Percentiles rank a stretch among this genome's conserved stretches.
These are phyloP conservation scores for Paecilomyces variotii DNA, from an alignment of 2,329 filamentous ascomycete species.

Conservation along the genomic window DNA sequence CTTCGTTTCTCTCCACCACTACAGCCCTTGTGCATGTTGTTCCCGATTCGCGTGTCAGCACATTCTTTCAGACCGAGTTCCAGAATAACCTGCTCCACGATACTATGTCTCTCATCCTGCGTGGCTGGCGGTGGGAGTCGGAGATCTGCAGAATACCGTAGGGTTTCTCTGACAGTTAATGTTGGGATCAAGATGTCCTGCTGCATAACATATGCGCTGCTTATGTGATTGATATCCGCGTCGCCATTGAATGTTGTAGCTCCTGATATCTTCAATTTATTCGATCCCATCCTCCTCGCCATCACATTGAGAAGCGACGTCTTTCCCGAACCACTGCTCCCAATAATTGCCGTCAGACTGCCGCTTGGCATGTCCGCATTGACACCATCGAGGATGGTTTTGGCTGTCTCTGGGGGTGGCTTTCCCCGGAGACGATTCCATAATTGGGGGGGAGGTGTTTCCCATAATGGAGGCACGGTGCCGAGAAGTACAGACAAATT, in stretches of 20 bases:
- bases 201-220: conserved; percentile 56
- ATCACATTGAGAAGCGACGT: conserved; percentile 64
- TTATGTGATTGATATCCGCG: conserved; percentile 39
- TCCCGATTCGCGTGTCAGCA: conserved; percentile 65
- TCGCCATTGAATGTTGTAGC: conserved; percentile 54
- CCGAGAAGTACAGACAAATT: conserved; percentile 26
- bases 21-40: conserved; percentile 63
- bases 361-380: conserved; percentile 57
- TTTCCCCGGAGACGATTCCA: conserved; percentile 22
- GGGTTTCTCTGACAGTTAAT: conserved; percentile 66
- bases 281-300: conserved; percentile 58
- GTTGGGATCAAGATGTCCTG: conserved; percentile 67
- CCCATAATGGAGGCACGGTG: conserved; percentile 24
- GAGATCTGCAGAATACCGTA: conserved; percentile 64
- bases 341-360: conserved; percentile 66
- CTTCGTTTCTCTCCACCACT: conserved; percentile 72
- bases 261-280: conserved; percentile 46
- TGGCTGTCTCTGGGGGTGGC: conserved; percentile 18
- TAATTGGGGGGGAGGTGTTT: conserved; percentile 22
- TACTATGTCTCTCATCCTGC: conserved; percentile 48
- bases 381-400: conserved; percentile 54
- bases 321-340: conserved; percentile 66
- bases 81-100: conserved; percentile 69
- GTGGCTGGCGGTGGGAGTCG: conserved; percentile 58
- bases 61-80: conserved; percentile 71